A percentile compares a stretch with the other conserved stretches of the same genome.
phyloP scores from a whole-genome alignment of 805 yeast genomes.

The Vanderwaltozyma tropicalis region DNA sequence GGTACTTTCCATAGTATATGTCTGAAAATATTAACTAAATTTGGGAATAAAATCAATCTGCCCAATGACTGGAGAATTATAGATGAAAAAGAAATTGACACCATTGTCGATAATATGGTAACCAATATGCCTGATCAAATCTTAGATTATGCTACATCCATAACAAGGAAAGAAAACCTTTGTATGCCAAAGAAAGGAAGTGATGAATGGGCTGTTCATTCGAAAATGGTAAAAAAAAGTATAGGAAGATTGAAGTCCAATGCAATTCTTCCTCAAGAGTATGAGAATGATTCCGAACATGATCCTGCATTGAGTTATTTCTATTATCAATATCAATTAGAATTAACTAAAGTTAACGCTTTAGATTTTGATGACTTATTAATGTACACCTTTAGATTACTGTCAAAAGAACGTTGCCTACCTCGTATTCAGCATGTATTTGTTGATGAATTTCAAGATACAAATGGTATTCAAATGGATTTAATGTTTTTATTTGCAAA shows the following conservation, averaged over 20 bases:
- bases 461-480: conserved; percentile 65
- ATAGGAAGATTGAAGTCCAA: conserved; percentile 50
- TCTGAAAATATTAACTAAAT: conserved; percentile 42
- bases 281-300: conserved; percentile 20
- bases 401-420: conserved; percentile 36
- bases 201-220: conserved; percentile 32
- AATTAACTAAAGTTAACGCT: conserved; percentile 33
- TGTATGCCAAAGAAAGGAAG: conserved; percentile 17
- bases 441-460: conserved; percentile 94
- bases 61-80: conserved; percentile 40
- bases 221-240: conserved; percentile 32
- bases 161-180: conserved; percentile 21
- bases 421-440: conserved; percentile 54
- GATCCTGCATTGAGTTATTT: conserved; percentile 30
- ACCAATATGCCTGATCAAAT: conserved; percentile 25
- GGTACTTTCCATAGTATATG: conserved; percentile 92
- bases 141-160: conserved; percentile 24
- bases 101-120: conserved; percentile 29
- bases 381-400: conserved; percentile 40
- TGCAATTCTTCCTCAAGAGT: conserved; percentile 38
- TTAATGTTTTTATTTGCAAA: conserved; percentile 46
- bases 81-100: conserved; percentile 49
- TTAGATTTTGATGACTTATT: conserved; percentile 83
- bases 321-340: conserved; percentile 44
- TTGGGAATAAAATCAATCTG: conserved; percentile 44